Percentiles rank a stretch among this genome's conserved stretches.
These are phyloP conservation scores for Metschnikowia sp. DNA, from an alignment of 805 yeast species.

Conservation along the genomic window DNA sequence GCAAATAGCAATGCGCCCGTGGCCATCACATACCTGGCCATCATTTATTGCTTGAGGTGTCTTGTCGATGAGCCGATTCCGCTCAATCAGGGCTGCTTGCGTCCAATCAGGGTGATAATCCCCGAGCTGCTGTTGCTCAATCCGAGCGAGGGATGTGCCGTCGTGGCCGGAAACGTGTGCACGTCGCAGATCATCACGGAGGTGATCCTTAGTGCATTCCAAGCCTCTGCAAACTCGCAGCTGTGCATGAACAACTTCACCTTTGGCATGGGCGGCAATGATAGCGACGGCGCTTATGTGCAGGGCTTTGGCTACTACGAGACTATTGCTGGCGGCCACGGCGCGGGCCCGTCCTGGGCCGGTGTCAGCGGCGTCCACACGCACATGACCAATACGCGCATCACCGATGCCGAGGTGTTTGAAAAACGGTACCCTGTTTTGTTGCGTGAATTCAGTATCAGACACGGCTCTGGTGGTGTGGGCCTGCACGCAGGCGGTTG, in stretches of 20 bases:
- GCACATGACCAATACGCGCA: slow-evolving; percentile 20
- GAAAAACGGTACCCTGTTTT: slow-evolving; percentile 21
- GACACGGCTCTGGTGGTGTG: slow-evolving; percentile 15
- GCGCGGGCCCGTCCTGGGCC: slow-evolving; percentile 21
- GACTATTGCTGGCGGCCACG: slow-evolving; percentile 21
- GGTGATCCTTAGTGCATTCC: slow-evolving; percentile 80
- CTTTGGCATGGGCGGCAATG: slow-evolving; percentile 68
- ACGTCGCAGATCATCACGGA: slow-evolving; percentile 94
- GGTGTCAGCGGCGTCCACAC: slow-evolving; percentile 19
- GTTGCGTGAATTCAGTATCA: slow-evolving; percentile 17
- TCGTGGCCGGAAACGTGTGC: slow-evolving; percentile 87
- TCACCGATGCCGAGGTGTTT: slow-evolving; percentile 20
- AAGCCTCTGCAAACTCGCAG: slow-evolving; percentile 91
- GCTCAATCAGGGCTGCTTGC: slow-evolving; percentile 86
- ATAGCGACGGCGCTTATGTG: slow-evolving; percentile 36
- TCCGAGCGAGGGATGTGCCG: slow-evolving; percentile 85
- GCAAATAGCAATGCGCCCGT: slow-evolving; percentile 92
- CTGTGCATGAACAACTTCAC: slow-evolving; percentile 95
- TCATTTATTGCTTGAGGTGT: slow-evolving; percentile 81
- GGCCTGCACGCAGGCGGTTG: slow-evolving; percentile 17
- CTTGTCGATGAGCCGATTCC: slow-evolving; percentile 87
- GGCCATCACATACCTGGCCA: slow-evolving; percentile 86
- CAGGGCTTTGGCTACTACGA: slow-evolving; percentile 23
- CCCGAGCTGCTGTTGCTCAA: slow-evolving; percentile 45
- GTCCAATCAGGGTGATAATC: slow-evolving; percentile 62